Conservation (phyloP, 306 rosid species). For the Cercis canadensis region DNA sequence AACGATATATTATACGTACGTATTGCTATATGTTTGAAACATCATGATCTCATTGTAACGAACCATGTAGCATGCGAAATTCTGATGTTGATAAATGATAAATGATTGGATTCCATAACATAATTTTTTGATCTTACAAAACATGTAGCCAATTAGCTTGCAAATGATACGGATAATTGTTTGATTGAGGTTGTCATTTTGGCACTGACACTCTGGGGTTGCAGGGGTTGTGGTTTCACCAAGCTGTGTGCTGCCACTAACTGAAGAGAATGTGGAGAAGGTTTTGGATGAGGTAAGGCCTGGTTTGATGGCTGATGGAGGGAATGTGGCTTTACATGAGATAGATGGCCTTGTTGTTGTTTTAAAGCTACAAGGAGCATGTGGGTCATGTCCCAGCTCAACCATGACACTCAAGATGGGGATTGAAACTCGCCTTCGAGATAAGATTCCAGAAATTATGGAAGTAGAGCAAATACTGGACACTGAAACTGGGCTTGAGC, state of each 20-base stretch:
- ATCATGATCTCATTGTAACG: no score
- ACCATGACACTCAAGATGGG: conserved; percentile 97
- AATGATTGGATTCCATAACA: conserved; percentile 7
- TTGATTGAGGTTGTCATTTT: conserved; percentile 8
- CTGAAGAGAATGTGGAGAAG: conserved; percentile 95
- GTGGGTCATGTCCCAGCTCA: conserved; percentile 98
- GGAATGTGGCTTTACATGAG: conserved; percentile 93
- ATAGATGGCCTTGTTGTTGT: conserved; percentile 95
- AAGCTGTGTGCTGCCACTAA: conserved; percentile 76
- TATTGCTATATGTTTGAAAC: no score
- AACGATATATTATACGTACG: no score
- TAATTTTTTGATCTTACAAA: not conserved
- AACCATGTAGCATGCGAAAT: not conserved
- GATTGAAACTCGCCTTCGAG: conserved; percentile 84
- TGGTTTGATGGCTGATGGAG: conserved; percentile 94
- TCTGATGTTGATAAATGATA: conserved; percentile 1
- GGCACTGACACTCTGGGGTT: conserved; percentile 30
- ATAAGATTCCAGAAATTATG: conserved; percentile 91
- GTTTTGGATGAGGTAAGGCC: conserved; percentile 98
- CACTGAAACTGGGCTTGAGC: conserved; percentile 85
- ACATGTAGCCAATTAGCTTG: not conserved
- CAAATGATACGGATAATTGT: conserved; percentile 23
- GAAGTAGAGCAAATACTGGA: conserved; percentile 89
- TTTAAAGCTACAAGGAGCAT: conserved; percentile 94
- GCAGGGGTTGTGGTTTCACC: conserved; percentile 80